Conservation (phyloP, 345 rosid genomes). For the Excoecaria agallocha region DNA sequence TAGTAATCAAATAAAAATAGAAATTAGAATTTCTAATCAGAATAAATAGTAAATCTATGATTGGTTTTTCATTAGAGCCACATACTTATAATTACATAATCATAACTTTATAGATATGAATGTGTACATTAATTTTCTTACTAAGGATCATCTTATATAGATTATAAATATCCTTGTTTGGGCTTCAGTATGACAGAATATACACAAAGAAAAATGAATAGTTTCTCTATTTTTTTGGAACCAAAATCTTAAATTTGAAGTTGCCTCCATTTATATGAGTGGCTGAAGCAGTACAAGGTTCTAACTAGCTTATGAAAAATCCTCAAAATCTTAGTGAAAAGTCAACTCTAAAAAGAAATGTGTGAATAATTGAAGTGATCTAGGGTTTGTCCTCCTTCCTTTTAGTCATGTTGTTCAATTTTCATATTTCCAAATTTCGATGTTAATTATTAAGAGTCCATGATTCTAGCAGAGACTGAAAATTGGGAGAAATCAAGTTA, state of each 20-base stretch:
- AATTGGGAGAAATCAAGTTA: neutral
- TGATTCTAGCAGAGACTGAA: neutral
- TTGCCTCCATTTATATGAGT: constrained; percentile 22
- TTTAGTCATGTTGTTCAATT: neutral
- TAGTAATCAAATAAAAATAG: too few species aligned
- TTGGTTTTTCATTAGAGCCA: too few species aligned
- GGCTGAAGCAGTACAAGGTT: constrained; percentile 1
- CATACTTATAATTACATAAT: too few species aligned
- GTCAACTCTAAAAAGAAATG: too few species aligned
- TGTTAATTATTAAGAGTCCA: neutral
- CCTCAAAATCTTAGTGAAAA: too few species aligned
- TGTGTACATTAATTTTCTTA: neutral
- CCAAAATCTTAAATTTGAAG: constrained; percentile 14
- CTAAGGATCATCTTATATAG: neutral
- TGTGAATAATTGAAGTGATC: too few species aligned
- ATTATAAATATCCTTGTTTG: too few species aligned
- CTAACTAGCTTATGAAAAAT: too few species aligned
- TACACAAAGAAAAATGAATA: neutral
- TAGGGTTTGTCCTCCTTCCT: neutral
- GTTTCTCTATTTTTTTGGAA: constrained; percentile 4
- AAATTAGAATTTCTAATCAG: too few species aligned
- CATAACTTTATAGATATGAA: too few species aligned
- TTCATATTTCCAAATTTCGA: neutral
- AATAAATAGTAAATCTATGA: too few species aligned
- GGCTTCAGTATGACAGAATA: too few species aligned